Percentiles rank a stretch among this genome's conserved stretches.
These are phyloP conservation scores for Claviceps capensis DNA, from an alignment of 2,329 filamentous ascomycete genomes.

Conservation along the genomic window DNA sequence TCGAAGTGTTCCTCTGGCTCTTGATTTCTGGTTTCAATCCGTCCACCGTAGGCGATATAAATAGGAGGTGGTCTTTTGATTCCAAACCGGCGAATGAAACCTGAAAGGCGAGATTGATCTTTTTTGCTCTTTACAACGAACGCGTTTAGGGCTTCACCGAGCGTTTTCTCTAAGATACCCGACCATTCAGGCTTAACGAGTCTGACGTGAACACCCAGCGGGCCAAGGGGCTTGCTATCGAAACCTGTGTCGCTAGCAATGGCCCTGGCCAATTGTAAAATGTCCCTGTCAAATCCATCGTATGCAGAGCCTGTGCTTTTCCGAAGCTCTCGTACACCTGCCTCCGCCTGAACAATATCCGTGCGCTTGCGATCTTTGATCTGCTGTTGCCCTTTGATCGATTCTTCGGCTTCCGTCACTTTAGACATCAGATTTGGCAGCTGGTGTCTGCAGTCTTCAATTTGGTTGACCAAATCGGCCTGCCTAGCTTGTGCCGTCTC, in stretches of 20 bases:
- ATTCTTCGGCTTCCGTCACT: conserved; percentile 18
- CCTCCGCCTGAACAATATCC: conserved; percentile 40
- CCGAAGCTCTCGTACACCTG: conserved; percentile 34
- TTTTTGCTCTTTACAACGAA: conserved; percentile 71
- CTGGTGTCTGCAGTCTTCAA: conserved; percentile 16
- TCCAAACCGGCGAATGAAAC: conserved; percentile 46
- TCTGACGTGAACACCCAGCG: conserved; percentile 65
- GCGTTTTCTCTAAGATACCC: conserved; percentile 60
- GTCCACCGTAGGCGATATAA: conserved; percentile 23
- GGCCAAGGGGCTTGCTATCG: conserved; percentile 61
- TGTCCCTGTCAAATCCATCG: conserved; percentile 48
- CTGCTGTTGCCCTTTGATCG: conserved; percentile 17
- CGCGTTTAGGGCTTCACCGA: conserved; percentile 55
- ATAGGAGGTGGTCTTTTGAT: conserved; percentile 34
- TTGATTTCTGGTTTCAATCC: conserved; percentile 26
- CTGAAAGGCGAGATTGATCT: conserved; percentile 57
- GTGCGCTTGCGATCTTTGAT: conserved; percentile 30
- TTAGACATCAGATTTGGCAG: conserved; percentile 20
- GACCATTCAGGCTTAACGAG: conserved; percentile 74
- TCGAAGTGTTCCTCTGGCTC: conserved; percentile 63
- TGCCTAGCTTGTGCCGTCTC: conserved; percentile 16
- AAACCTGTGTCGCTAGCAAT: conserved; percentile 62
- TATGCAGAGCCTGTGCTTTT: conserved; percentile 42
- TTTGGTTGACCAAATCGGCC: conserved; percentile 13
- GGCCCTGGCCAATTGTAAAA: conserved; percentile 50